Base-by-base conservation (phyloP, 331 rosid genomes). In the Acacia pycnantha region DNA sequence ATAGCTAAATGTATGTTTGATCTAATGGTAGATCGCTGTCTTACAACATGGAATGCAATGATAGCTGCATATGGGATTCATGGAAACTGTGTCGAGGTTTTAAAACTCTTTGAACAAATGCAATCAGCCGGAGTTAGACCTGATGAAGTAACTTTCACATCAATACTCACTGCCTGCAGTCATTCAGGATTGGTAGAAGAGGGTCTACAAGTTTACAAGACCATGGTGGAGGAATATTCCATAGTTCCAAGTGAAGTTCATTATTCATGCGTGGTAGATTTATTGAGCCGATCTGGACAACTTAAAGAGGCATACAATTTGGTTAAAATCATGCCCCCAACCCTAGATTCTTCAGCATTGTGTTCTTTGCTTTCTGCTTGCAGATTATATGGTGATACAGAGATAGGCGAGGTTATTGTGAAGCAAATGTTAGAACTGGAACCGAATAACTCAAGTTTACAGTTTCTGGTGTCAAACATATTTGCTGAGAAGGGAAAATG, bases 31-130 rank as follows among this genome's bases (percentile, higher is more conserved):
- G 81, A 85, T 62, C 78, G 54, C 78, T 85, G 84, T 83, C 84
- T 73, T 29, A 85, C 89, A 51, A 85, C 92, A 67, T 89, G 92
- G 92, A 89, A 89, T 83, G 88, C 89, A 46, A 89, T 89, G 86
- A 72, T 87, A 76, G 85, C 73, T 22, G 92, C 90, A 59, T 87
- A 79, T 81, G 92, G 86, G 24, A 89, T 87, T 83, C 89, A 89
- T 66, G 92, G 89, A 72, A 83, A 81, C 69, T 70, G 77, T 56
- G 24, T 1, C 10, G 84, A 89, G 78, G 87, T 81, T 48, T 82
- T 89, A 7, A 77, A 76, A 82, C 78, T 89, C 41, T 85, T 89
- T 40, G 85, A 87, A 53, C 76, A 68, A 65, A 89, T 89, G 92
- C 83, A 87, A 79, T 68, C 79, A 4, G 46, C 46, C 14, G 62